Evolutionary conservation across 1,284 basidiomycete species (phyloP), one percentile per base, ranked within the genome.

Genomic region (Blastosporella zonata): DNA sequence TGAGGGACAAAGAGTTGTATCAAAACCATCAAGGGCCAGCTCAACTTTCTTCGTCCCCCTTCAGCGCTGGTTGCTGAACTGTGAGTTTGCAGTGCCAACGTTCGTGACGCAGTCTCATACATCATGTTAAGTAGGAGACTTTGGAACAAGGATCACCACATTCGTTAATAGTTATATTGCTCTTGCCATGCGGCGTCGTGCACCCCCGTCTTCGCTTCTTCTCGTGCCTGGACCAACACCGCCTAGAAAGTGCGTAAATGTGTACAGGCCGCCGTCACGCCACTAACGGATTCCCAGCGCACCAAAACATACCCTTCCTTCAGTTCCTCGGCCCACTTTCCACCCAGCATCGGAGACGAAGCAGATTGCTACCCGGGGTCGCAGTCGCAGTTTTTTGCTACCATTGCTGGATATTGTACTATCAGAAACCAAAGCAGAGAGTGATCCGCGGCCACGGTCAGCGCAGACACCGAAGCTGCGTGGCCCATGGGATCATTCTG

Each of bases 401-500:
- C 50, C 53, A 43, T 55, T 12, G 46, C 35, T 42, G 29, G 50
- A 49, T 29, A 46, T 46, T 38, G n/a, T 45, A 49, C 27, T 39
- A n/a, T 45, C 44, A 47, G 49, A 47, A 33, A 44, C 8, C 13
- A 45, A 12, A 29, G 23, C 29, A 46, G 45, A 49, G 18, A 6
- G 34, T 31, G 43, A 50, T 35, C 17, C 33, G 18, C 28, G 23
- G 22, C 28, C 37, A 35, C 35, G 20, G 15, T 33, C 43, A 12
- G 42, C 47, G 41, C 47, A 25, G 34, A 40, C 34, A 40, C 42
- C 45, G 27, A 57, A 57, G 49, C 55, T 67, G 42, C 69, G 77
- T 18, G 81, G 79, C 0, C 79, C 80, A 13, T 82, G 82, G 81
- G 78, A 82, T 57, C 75, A 82, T 57, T 74, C 75, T 21, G 65